A percentile compares a stretch with the other conserved stretches of the same genome.
These are phyloP conservation scores for Lecanoromycetidae sp. DNA, from an alignment of 2,329 filamentous ascomycete species.

Conservation along the genomic window DNA sequence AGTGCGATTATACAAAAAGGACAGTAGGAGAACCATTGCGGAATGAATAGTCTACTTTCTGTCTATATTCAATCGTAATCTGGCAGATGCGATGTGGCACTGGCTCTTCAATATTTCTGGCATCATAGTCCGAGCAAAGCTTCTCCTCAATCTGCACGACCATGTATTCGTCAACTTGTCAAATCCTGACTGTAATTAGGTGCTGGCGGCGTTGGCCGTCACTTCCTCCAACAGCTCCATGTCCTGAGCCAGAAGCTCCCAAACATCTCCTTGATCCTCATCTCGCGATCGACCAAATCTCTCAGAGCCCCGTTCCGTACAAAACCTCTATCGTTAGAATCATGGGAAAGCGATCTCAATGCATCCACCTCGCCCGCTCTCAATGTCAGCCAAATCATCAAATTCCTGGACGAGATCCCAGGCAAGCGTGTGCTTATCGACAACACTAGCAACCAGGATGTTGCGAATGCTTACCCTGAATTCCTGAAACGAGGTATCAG, in stretches of 20 bases:
- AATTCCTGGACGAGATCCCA: slow-evolving; percentile 67
- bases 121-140: too few species aligned
- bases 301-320: slow-evolving; percentile 60
- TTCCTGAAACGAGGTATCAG: slow-evolving; percentile 74
- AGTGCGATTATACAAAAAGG: too few species aligned
- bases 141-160: neutral
- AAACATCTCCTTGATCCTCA: slow-evolving; percentile 65
- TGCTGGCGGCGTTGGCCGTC: slow-evolving; percentile 83
- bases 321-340: slow-evolving; percentile 46
- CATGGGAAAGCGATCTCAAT: slow-evolving; percentile 1
- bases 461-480: slow-evolving; percentile 71
- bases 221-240: slow-evolving; percentile 74
- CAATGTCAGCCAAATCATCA: slow-evolving; percentile 43
- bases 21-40: too few species aligned
- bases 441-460: slow-evolving; percentile 83
- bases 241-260: slow-evolving; percentile 53
- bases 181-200: too few species aligned
- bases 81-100: too few species aligned
- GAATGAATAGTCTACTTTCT: too few species aligned
- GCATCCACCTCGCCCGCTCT: neutral
- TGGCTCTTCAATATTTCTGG: too few species aligned
- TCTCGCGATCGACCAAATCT: slow-evolving; percentile 74
- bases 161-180: too few species aligned
- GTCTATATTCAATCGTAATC: too few species aligned
- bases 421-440: slow-evolving; percentile 76